Evolutionary conservation across 164 flowering plant species (phyloP), one percentile per base, ranked within the genome.

Genomic region (Echeveria elegans): DNA sequence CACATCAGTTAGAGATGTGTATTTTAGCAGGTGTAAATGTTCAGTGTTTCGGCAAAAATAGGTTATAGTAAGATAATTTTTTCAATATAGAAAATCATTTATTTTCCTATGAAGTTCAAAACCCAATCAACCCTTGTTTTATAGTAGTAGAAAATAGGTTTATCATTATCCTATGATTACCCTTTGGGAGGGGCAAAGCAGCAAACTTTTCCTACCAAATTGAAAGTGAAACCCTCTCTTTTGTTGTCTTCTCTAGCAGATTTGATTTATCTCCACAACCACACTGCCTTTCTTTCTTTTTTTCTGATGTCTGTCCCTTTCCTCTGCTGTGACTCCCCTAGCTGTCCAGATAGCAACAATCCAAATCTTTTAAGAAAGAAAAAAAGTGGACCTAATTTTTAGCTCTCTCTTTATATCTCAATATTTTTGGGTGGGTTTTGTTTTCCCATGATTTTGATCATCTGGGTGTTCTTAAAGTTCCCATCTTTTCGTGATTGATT

Each of bases 311-410:
- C 32, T 29, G 32, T 56, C 61, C 5, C 31, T 56, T 26, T 56
- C 61, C 61, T 26, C 6, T 56, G 31, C 61, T 56, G 61, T 56
- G 61, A 56, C 61, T 56, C 60, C 26, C n/a, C 61, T 28, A 56
- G 61, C 61, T 56, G 61, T 56, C 61, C 61, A 56, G 61, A 56
- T 56, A 56, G 19, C 31, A 56, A 26, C 31, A 53, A 28, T 32
- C 30, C 32, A 28, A 56, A 52, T 52, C 58, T 52, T 52, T 52
- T 52, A 23, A 21, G 4, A 15, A 24, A 56, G 30, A n/a, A 24
- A 56, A 53, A 56, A 56, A 56, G 61, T 56, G 32, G 18, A 56
- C 58, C 58, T 52, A 52, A 23, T 48, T 21, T 43, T 50, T 26
- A 50, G 56, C 56, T 2, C 32, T 48, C 23, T 52, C 58, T 56